These are phyloP conservation scores for Trametes versicolor DNA, from an alignment of 1,284 basidiomycete genomes.

Conservation along the genomic window DNA sequence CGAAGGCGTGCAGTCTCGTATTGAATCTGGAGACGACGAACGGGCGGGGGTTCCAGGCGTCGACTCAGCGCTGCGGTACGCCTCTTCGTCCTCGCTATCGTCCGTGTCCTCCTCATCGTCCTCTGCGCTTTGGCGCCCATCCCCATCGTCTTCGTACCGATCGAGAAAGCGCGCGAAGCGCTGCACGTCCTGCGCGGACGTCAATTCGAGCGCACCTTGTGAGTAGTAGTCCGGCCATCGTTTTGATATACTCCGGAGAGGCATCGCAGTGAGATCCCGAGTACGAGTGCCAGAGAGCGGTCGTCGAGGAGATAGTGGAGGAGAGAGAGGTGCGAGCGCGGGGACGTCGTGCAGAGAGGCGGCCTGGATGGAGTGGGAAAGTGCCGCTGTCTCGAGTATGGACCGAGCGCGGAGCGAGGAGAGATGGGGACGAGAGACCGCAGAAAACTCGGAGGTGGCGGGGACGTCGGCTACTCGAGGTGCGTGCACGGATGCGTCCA, in stretches of 20 bases:
- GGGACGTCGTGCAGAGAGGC: not conserved
- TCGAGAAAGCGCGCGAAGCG: not conserved
- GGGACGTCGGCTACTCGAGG: not conserved
- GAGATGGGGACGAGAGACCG: not conserved
- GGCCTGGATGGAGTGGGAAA: not conserved
- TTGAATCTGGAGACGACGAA: constrained; percentile 11
- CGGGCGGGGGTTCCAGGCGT: constrained; percentile 6
- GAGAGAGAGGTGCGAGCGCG: not conserved
- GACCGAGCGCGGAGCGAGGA: not conserved
- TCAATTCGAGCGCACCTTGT: not conserved
- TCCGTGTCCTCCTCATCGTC: not conserved
- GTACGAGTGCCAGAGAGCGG: not conserved
- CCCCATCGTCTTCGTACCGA: not conserved
- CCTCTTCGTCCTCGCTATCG: constrained; percentile 8
- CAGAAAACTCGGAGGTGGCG: not conserved
- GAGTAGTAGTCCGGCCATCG: not conserved
- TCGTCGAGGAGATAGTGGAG: not conserved
- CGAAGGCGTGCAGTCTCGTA: not conserved
- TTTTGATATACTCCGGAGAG: not conserved
- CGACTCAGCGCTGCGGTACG: constrained; percentile 8
- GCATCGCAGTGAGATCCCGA: not conserved
- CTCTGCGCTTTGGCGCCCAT: not conserved
- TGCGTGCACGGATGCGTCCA: not conserved
- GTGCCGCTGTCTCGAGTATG: no score
- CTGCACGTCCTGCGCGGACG: not conserved